Evolutionary conservation across 2,329 filamentous ascomycete species (phyloP), one percentile per base, ranked within the genome.

Genomic region (Ustulina deusta): DNA sequence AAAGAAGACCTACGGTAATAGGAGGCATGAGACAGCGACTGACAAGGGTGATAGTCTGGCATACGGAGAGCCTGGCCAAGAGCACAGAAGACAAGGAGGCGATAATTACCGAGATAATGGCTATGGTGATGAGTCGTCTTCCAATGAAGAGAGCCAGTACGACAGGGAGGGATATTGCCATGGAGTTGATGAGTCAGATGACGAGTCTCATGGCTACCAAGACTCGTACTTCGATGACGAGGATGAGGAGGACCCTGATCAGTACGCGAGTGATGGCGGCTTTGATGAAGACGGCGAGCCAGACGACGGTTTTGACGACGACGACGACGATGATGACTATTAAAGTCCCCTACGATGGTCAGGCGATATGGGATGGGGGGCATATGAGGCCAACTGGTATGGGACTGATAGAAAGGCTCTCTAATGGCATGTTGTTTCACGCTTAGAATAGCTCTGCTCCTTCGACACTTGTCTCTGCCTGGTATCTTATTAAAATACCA

Each of bases 251-350:
- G 46, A 40, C 17, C 32, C 20, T 10, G 58, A 36, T 29, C 22
- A 51, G 20, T 36, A 61, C 29, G 22, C 9, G n/a, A 10, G 46
- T 22, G 46, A 61, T 22, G 32, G 22, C 25, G 34, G 46, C 22
- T 38, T 46, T 20, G 58, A 52, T 29, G 58, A 48, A 52, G 46
- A 61, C 20, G 46, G 22, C 6, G 34, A 51, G 13, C 44, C 11
- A 32, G 20, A 27, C 5, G 32, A 61, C 36, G 58, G 36, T 17
- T 49, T n/a, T 40, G 32, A 32, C 29, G 32, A 51, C n/a, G 29
- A 59, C 10, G 44, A 56, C 20, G 51, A 56, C 10, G 25, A 48
- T 6, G 40, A 63, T 34, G 42, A 55, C 32, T 44, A 55, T 48
- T 62, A 42, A 56, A 42, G 54, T 42, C 10, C 22, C 2, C 36